Evolutionary conservation across 305 asterid genomes (phyloP), one percentile per base, ranked within the genome.

Genomic region (Fraxinus angustifolia): DNA sequence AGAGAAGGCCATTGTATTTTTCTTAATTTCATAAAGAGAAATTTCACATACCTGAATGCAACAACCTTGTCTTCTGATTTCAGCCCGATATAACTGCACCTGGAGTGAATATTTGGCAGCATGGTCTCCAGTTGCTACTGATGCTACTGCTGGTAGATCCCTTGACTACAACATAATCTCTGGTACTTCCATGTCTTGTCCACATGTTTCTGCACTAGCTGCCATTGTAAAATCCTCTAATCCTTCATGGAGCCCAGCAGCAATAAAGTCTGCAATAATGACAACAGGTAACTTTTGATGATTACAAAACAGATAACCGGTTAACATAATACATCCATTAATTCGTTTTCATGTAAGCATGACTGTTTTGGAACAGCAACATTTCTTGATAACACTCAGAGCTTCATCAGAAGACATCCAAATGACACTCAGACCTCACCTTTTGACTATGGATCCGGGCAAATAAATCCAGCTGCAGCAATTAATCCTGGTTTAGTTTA

Each of bases 141-240:
- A 10, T 14, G 21, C 12, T 62, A 80, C 91, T 17, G 92, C 88
- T 68, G 92, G 90, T 62, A 84, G 86, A 79, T 68, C 87, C 31
- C 40, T 82, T 10, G 86, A 91, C 75, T 90, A 81, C 38, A 89
- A 92, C 87, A 89, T 91, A 14, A 62, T 86, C 36, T 91, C 94
- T 1, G 96, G 94, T 21, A 92, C 96, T 30, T 92, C 96, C 73
- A 90, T 92, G 94, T 62, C 96, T 72, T 89, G 94, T 78, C 94
- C 97, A 6, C 97, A 91, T 74, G 94, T 86, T 56, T 84, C 95
- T 26, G 94, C 89, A 62, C 84, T 87, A 7, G 94, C 94, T 58
- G 89, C 93, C 23, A 85, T 86, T 42, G 77, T 91, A 0, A 92
- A 91, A 68, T 84, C 92, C 56, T 83, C 30, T 77, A 90, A 90